phyloP scores from a whole-genome alignment of 805 yeast genomes.

The Barnettozyma salicaria region DNA sequence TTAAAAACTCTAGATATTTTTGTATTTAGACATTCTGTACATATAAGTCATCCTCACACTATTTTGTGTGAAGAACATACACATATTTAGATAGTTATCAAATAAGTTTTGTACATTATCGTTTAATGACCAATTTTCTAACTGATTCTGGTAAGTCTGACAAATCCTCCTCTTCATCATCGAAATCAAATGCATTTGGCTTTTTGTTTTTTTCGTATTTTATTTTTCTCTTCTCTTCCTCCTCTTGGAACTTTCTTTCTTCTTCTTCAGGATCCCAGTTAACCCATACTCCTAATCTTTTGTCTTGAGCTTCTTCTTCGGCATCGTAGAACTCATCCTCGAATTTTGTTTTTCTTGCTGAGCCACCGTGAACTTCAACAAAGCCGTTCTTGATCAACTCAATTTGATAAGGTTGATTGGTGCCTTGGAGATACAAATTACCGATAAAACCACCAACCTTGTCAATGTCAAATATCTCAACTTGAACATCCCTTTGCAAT shows the following conservation, averaged over 20 bases:
- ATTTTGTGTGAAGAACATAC: background rate
- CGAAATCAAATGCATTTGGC: slow-evolving; percentile 23
- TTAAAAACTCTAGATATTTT: background rate
- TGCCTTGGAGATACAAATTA: slow-evolving; percentile 48
- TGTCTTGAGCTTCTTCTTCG: slow-evolving; percentile 52
- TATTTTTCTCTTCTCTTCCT: slow-evolving; percentile 23
- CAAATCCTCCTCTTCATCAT: slow-evolving; percentile 24
- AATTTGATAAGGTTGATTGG: slow-evolving; percentile 50
- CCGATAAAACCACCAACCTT: slow-evolving; percentile 81
- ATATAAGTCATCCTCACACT: slow-evolving; percentile 7
- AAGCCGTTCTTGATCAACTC: slow-evolving; percentile 56
- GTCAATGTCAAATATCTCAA: slow-evolving; percentile 65
- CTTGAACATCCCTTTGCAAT: slow-evolving; percentile 67
- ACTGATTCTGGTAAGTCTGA: slow-evolving; percentile 25
- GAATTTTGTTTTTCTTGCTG: slow-evolving; percentile 52
- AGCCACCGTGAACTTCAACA: slow-evolving; percentile 57
- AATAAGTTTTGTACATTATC: background rate
- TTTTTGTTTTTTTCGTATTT: slow-evolving; percentile 24
- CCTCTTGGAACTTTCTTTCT: slow-evolving; percentile 25
- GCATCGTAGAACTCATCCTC: slow-evolving; percentile 51
- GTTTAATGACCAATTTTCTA: slow-evolving; percentile 21
- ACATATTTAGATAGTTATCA: too few relatives aligned
- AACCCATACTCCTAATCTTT: slow-evolving; percentile 62
- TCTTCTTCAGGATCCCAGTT: slow-evolving; percentile 43
- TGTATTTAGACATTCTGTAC: slow-evolving; percentile 5